phyloP scores from a whole-genome alignment of 768 basidiomycete species.

The Auriscalpium orientale region DNA sequence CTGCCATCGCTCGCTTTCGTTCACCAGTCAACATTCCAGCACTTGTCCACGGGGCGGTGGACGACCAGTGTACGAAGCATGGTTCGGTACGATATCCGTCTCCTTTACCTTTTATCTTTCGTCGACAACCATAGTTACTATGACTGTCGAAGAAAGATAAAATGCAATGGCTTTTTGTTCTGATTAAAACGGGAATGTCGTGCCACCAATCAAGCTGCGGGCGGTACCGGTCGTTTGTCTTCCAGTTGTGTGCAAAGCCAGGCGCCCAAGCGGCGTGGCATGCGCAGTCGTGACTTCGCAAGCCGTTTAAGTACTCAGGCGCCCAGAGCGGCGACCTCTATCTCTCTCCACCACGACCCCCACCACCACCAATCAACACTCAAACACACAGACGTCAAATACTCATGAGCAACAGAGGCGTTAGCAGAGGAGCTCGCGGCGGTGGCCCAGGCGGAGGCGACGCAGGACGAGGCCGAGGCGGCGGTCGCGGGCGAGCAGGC shows the following conservation, averaged over 20 bases:
- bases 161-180: background rate
- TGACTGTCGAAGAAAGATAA: constrained; percentile 1
- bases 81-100: too few species aligned
- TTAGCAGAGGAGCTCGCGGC: constrained; percentile 3
- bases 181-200: too few species aligned
- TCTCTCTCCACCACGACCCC: background rate
- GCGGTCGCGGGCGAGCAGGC: constrained; percentile 11
- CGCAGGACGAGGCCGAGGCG: constrained; percentile 12
- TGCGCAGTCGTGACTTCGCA: background rate
- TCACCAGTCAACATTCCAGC: too few species aligned
- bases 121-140: background rate
- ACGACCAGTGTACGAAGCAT: too few species aligned
- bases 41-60: too few species aligned
- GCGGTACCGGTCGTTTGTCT: background rate
- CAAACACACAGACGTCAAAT: background rate
- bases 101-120: background rate
- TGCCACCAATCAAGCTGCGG: background rate
- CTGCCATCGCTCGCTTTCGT: too few species aligned
- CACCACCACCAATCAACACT: too few species aligned
- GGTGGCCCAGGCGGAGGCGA: constrained; percentile 5
- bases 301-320: background rate
- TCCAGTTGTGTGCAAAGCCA: background rate
- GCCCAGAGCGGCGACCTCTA: background rate
- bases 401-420: background rate
- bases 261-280: background rate